Evolutionary conservation across 1,284 basidiomycete genomes (phyloP), one percentile per base, ranked within the genome.

Genomic region (Rhodotorula sp.): DNA sequence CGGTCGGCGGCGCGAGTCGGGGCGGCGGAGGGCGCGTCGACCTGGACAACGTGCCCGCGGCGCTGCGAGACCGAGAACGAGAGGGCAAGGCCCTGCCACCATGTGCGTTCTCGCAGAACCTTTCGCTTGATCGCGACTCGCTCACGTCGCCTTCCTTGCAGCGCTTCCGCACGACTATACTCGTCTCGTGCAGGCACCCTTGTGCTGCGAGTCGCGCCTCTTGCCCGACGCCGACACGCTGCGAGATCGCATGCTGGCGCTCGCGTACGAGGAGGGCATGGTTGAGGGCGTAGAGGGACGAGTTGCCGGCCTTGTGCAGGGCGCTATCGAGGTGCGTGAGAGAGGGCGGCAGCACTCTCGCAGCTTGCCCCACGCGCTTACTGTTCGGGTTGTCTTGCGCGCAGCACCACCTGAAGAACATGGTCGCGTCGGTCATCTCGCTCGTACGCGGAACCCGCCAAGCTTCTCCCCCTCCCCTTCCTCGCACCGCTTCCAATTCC

Each of bases 161-260:
- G 78, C 70, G 3, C 61, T 77, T n/a, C 61, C 69, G 16, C 71
- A 74, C 61, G 78, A 79, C n/a, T 74, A 72, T 50, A 53, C 69
- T 14, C 76, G 77, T 44, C 53, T 72, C 54, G 53, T 66, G 5
- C 73, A 68, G 44, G 50, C 70, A 7, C 81, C 79, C 12, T 67
- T 80, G 21, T 83, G 81, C 71, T 78, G 79, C 71, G 82, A 83
- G 64, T 75, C 79, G 41, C 80, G 81, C 55, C 69, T 79, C 21
- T 64, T 84, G 34, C 82, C 82, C 8, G 82, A 82, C 67, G 45
- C 79, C 4, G 81, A 83, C 34, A 74, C 72, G 8, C 71, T 84
- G 52, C 77, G 75, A 41, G 83, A 83, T 66, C 76, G 82, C 9
- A 83, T 83, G 83, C 77, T 80, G 27, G 67, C 81, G 13, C 67